Evolutionary conservation across 768 basidiomycete genomes (phyloP).

Genomic region (Inosperma sp.): DNA sequence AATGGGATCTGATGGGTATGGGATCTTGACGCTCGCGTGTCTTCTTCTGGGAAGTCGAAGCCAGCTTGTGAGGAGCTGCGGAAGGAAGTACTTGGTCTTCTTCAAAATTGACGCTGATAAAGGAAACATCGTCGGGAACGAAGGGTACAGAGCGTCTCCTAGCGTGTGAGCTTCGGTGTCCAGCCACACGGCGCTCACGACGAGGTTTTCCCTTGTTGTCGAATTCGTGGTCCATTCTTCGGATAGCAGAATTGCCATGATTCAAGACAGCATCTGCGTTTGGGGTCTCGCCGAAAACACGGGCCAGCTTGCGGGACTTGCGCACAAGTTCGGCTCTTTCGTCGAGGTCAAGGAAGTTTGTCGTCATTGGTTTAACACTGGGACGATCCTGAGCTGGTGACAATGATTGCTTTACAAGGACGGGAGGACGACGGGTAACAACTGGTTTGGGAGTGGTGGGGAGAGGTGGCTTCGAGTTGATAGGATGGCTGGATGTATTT

Average conservation of each 20-base stretch:
- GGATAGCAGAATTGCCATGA: slow-evolving; percentile 22
- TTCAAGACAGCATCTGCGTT: slow-evolving; percentile 37
- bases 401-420: slow-evolving; percentile 15
- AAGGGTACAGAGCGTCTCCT: slow-evolving; percentile 57
- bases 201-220: background rate
- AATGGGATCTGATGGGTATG: slow-evolving; percentile 24
- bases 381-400: slow-evolving; percentile 20
- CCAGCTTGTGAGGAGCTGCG: no score
- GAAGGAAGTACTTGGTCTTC: background rate
- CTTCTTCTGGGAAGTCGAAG: no score
- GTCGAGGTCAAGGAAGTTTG: slow-evolving; percentile 57
- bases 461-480: slow-evolving; percentile 39
- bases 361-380: slow-evolving; percentile 46
- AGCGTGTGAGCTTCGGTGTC: slow-evolving; percentile 32
- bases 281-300: slow-evolving; percentile 71
- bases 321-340: slow-evolving; percentile 70
- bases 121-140: slow-evolving; percentile 42
- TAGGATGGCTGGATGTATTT: background rate
- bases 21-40: slow-evolving; percentile 20
- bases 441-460: slow-evolving; percentile 45
- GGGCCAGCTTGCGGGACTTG: slow-evolving; percentile 74
- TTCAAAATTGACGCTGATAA: slow-evolving; percentile 27
- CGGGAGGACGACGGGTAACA: slow-evolving; percentile 34
- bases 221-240: background rate
- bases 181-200: slow-evolving; percentile 10